Evolutionary conservation across 768 basidiomycete species (phyloP).

Genomic region (Russula lepida): DNA sequence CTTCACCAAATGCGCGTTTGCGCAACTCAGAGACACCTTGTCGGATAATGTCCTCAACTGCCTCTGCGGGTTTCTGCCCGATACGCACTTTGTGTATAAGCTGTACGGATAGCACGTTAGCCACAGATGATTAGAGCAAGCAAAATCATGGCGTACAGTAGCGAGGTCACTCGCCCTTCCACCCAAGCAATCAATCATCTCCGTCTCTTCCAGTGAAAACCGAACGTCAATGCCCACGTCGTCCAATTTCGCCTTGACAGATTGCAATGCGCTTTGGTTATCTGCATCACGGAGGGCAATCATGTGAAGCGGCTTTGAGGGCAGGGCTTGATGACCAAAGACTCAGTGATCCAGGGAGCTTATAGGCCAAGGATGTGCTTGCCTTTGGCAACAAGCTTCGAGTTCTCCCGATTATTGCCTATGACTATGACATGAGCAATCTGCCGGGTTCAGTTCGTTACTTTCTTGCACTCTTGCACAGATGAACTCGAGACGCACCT

Average conservation of each 20-base stretch:
- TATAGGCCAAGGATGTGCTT: constrained; percentile 9
- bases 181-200: constrained; percentile 67
- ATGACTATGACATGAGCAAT: constrained; percentile 88
- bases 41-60: constrained; percentile 83
- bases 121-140: neutral
- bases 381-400: constrained; percentile 81
- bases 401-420: constrained; percentile 83
- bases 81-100: constrained; percentile 78
- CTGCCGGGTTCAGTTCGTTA: constrained; percentile 31
- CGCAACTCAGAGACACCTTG: constrained; percentile 75
- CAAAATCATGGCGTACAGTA: constrained; percentile 43
- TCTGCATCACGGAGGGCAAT: constrained; percentile 86
- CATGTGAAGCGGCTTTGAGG: constrained; percentile 70
- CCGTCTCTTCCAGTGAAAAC: constrained; percentile 47
- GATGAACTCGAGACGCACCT: constrained; percentile 36
- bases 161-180: constrained; percentile 88
- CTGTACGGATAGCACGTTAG: constrained; percentile 30
- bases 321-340: constrained; percentile 47
- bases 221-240: constrained; percentile 45
- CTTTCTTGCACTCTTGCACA: neutral
- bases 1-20: constrained; percentile 91
- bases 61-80: constrained; percentile 63
- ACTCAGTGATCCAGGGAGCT: neutral
- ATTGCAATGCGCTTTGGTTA: constrained; percentile 63
- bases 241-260: constrained; percentile 70